Percentiles rank a stretch among this genome's conserved stretches.
Evolutionary conservation across 2,329 filamentous ascomycete species (phyloP).

Genomic region (Penicillium sclerotigenum): DNA sequence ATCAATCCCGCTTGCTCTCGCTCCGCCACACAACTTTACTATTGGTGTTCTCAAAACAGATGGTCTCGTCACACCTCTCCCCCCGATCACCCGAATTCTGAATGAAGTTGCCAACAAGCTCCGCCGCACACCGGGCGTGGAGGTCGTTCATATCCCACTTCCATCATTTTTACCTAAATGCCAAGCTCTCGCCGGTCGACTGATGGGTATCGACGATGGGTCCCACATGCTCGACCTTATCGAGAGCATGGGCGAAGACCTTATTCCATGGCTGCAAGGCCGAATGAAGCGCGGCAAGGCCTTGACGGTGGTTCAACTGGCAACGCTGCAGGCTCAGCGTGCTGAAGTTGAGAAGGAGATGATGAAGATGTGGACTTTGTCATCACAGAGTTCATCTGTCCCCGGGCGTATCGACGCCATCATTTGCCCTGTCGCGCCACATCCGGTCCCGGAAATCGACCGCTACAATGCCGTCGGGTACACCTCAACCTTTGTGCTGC

Average conservation of each 20-base stretch:
- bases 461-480: slow-evolving; percentile 62
- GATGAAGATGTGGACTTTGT: slow-evolving; percentile 53
- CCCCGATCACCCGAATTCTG: slow-evolving; percentile 40
- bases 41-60: slow-evolving; percentile 44
- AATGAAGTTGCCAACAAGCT: slow-evolving; percentile 39
- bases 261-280: slow-evolving; percentile 58
- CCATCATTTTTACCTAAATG: slow-evolving; percentile 53
- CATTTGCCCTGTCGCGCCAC: slow-evolving; percentile 62
- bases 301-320: slow-evolving; percentile 48
- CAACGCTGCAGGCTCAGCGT: slow-evolving; percentile 53
- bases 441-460: slow-evolving; percentile 61
- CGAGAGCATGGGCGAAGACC: slow-evolving; percentile 54
- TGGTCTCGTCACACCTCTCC: slow-evolving; percentile 39
- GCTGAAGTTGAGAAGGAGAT: slow-evolving; percentile 55
- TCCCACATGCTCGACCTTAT: slow-evolving; percentile 57
- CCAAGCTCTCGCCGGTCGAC: slow-evolving; percentile 55
- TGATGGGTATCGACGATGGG: slow-evolving; percentile 59
- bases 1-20: slow-evolving; percentile 7
- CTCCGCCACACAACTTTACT: slow-evolving; percentile 35
- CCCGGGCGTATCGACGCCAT: slow-evolving; percentile 55
- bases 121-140: slow-evolving; percentile 44
- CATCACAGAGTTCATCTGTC: slow-evolving; percentile 3
- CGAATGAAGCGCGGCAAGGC: slow-evolving; percentile 50
- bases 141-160: slow-evolving; percentile 58
- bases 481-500: slow-evolving; percentile 58